Evolutionary conservation across 1,284 basidiomycete genomes (phyloP).

Genomic region (Chiua sp.): DNA sequence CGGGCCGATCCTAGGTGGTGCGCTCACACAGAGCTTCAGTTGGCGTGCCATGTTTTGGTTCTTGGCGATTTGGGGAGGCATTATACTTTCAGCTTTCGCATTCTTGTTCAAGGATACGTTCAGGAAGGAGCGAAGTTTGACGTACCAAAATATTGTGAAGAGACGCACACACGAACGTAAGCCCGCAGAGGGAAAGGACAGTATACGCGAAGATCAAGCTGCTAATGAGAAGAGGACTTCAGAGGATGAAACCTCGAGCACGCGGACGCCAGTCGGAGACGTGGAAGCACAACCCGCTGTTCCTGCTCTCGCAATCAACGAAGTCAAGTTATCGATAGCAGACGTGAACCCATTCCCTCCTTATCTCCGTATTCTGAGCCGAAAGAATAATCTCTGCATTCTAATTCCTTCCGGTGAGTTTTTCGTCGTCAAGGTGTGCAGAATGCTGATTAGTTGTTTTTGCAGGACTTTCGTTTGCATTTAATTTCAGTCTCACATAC

Average conservation of each 20-base stretch:
- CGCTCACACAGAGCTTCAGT: conserved; percentile 66
- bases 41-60: conserved; percentile 91
- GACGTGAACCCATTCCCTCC: conserved; percentile 33
- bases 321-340: conserved; percentile 20
- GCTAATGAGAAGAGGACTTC: conserved; percentile 7
- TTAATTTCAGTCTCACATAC: conserved; percentile 72
- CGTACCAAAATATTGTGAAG: conserved; percentile 70
- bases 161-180: conserved; percentile 17
- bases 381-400: conserved; percentile 24
- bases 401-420: conserved; percentile 25
- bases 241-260: not conserved
- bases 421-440: not conserved
- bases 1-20: conserved; percentile 77
- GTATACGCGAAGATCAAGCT: conserved; percentile 10
- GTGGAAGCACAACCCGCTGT: conserved; percentile 22
- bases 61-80: conserved; percentile 66
- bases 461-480: conserved; percentile 70
- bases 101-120: conserved; percentile 85
- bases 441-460: conserved; percentile 40
- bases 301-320: conserved; percentile 40
- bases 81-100: conserved; percentile 63
- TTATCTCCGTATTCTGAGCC: conserved; percentile 18
- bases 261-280: conserved; percentile 13
- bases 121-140: conserved; percentile 74
- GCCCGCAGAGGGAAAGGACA: conserved; percentile 12